Evolutionary conservation across 192 early-diverging fungal species (phyloP).

Genomic region (Linnemannia exigua): DNA sequence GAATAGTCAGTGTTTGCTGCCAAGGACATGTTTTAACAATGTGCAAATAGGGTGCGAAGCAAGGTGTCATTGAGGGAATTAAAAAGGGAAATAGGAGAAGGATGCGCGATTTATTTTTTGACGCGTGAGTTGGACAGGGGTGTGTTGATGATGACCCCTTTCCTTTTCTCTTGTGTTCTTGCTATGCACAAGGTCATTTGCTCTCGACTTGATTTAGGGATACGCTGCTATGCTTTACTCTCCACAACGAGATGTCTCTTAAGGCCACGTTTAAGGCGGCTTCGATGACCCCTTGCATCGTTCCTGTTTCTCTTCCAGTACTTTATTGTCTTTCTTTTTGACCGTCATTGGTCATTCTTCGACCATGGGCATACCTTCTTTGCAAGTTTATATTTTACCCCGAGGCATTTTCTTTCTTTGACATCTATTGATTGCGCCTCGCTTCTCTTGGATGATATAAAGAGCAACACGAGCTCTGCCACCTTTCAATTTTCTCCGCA

Average conservation of each 20-base stretch:
- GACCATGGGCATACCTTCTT: not conserved
- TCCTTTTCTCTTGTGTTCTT: not conserved
- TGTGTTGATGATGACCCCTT: not conserved
- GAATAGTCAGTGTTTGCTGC: no score
- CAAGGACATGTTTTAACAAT: no score
- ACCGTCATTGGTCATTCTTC: not conserved
- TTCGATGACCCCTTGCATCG: not conserved
- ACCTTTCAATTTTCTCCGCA: no score
- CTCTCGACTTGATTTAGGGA: not conserved
- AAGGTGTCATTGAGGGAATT: not conserved
- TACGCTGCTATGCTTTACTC: not conserved
- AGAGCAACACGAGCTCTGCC: no score
- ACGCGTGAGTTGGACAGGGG: not conserved
- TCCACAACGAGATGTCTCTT: not conserved
- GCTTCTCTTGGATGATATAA: not conserved
- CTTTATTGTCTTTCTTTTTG: not conserved
- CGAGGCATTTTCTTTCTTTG: not conserved
- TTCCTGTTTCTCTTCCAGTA: not conserved
- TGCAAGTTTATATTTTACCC: not conserved
- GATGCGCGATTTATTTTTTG: constrained; percentile 6
- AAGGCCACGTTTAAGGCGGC: not conserved
- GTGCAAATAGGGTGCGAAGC: no score
- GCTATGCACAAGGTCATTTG: not conserved
- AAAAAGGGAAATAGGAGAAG: not conserved
- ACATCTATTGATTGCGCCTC: not conserved